Evolutionary conservation across 306 rosid species (phyloP).

Genomic region (Heteromeles arbutifolia): DNA sequence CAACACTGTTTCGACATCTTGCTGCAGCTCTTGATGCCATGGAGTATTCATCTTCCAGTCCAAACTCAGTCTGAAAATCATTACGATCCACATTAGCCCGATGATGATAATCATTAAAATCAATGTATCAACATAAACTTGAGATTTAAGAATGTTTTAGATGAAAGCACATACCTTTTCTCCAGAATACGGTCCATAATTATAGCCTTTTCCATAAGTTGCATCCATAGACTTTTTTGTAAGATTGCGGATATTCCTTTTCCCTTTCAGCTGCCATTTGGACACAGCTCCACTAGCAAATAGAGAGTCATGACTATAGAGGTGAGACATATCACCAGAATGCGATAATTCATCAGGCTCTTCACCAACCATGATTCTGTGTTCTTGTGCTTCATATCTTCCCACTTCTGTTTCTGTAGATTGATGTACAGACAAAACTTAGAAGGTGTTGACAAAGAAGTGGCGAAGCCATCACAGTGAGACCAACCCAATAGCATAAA

Average conservation of each 20-base stretch:
- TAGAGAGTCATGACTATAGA: conserved; percentile 45
- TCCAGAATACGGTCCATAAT: conserved; percentile 51
- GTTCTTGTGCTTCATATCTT: conserved; percentile 47
- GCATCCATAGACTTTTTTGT: conserved; percentile 45
- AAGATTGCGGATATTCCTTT: conserved; percentile 78
- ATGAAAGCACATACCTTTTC: conserved; percentile 35
- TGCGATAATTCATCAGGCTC: conserved; percentile 58
- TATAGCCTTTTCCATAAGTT: conserved; percentile 34
- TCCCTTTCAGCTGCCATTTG: conserved; percentile 92
- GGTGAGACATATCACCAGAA: conserved; percentile 69
- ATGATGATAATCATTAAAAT: conserved; percentile 35
- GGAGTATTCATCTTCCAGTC: conserved; percentile 51
- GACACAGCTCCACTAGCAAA: conserved; percentile 72
- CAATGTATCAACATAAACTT: conserved; percentile 24
- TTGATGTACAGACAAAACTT: conserved; percentile 18
- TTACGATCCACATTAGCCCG: conserved; percentile 26
- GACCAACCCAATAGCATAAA: background rate
- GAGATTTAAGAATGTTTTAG: conserved; percentile 20
- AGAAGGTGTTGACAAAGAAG: background rate
- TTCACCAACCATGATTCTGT: conserved; percentile 59
- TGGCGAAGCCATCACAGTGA: background rate
- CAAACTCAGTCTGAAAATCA: conserved; percentile 30
- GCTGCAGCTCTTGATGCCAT: conserved; percentile 30
- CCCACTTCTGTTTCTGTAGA: conserved; percentile 49
- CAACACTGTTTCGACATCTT: conserved; percentile 34